Base-by-base conservation (phyloP, 805 yeast species). In the Yamadazyma philogaea region DNA sequence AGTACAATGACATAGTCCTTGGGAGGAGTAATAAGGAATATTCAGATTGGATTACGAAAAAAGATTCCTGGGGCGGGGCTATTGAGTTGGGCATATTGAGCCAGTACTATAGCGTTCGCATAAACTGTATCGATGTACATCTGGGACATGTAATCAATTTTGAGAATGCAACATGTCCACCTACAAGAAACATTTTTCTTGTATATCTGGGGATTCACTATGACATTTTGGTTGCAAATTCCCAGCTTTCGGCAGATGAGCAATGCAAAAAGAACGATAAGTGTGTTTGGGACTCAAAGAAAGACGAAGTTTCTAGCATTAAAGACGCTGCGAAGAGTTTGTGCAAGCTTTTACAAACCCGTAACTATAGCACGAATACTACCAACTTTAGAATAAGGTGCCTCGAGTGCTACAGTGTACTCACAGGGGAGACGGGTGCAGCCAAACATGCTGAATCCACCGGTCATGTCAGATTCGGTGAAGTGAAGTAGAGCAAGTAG, bases 1-100 rank as follows among this genome's bases (percentile, higher is more conserved):
- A 47, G 14, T 84, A 78, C 56, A 69, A 67, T 37, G 81, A 74
- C 30, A 82, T 78, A 0, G 73, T 82, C 3, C 62, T 85, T 36
- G 89, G 86, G 2, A 68, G 67, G 45, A 61, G 74, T 0, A 58
- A 64, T 1, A 53, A 55, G 0, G 74, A 75, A 7, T 85, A 85
- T 54, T 61, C 75, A 26, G 47, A 61, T 6, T 85, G 93, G 91
- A 85, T 85, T 17, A 49, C 56, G 35, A 63, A 72, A 43, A 72
- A 72, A 15, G 78, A 72, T 27, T 73, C 84, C 14, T 85, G 93
- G 95, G 95, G 95, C 22, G 95, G 95, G 6, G 91, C 87, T 2
- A 84, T 85, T 37, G 95, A 85, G 55, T 61, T 84, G 35, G 78
- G 80, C 7, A 81, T 85, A 6, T 56, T 85, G 21, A 71, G 86